phyloP scores from a whole-genome alignment of 2,329 filamentous ascomycete genomes.

The Dactylella cylindrospora region DNA sequence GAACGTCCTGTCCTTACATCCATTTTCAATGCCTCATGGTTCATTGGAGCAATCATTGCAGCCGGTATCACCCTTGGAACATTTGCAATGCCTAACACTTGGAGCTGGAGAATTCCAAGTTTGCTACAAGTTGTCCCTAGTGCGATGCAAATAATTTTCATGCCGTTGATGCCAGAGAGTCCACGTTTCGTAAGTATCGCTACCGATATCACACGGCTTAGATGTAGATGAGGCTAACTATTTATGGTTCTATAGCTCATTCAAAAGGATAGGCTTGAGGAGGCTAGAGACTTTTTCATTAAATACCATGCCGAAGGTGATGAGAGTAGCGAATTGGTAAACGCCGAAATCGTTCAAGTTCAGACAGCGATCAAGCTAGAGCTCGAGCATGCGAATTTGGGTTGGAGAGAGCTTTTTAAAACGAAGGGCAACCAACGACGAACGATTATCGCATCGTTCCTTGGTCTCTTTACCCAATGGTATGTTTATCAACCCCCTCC shows the following conservation, averaged over 20 bases:
- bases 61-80: slow-evolving; percentile 59
- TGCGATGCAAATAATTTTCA: slow-evolving; percentile 49
- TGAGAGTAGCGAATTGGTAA: slow-evolving; percentile 57
- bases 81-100: slow-evolving; percentile 52
- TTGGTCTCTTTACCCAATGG: slow-evolving; percentile 61
- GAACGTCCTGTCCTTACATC: slow-evolving; percentile 63
- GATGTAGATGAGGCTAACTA: background rate
- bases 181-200: slow-evolving; percentile 30
- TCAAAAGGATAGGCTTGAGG: slow-evolving; percentile 47
- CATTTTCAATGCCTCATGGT: slow-evolving; percentile 64
- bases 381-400: slow-evolving; percentile 58
- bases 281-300: slow-evolving; percentile 50
- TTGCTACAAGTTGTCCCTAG: slow-evolving; percentile 54
- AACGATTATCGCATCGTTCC: slow-evolving; percentile 56
- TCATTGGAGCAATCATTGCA: slow-evolving; percentile 59
- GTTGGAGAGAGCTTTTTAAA: slow-evolving; percentile 54
- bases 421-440: slow-evolving; percentile 55
- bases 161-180: slow-evolving; percentile 44
- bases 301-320: slow-evolving; percentile 58
- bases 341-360: slow-evolving; percentile 65
- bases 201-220: background rate
- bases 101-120: slow-evolving; percentile 55
- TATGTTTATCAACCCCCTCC: background rate
- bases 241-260: slow-evolving; percentile 46
- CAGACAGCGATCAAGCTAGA: slow-evolving; percentile 61